These are phyloP conservation scores for Trichoderma endophyticum DNA, from an alignment of 2,329 filamentous ascomycete genomes.

Conservation along the genomic window DNA sequence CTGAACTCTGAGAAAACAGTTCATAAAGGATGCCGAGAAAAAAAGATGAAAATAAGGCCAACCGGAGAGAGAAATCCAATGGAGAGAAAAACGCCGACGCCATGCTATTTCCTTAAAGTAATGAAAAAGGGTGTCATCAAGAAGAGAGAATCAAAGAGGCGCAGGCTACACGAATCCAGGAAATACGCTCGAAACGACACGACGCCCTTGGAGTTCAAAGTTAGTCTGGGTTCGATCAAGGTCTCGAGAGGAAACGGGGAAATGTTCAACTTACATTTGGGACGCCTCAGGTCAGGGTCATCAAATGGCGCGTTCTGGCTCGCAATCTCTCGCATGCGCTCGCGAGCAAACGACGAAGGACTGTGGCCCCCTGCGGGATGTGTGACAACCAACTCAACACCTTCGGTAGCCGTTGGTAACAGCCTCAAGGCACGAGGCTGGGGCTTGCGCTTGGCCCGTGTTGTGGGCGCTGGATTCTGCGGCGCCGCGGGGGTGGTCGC, in stretches of 20 bases:
- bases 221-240: not conserved
- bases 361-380: slow-evolving; percentile 36
- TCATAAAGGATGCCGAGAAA: not conserved
- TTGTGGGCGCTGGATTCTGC: slow-evolving; percentile 21
- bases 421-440: slow-evolving; percentile 32
- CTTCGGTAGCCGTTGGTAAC: slow-evolving; percentile 39
- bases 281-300: slow-evolving; percentile 39
- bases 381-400: slow-evolving; percentile 30
- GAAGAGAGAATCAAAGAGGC: not conserved
- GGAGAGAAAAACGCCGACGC: slow-evolving; percentile 17
- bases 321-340: slow-evolving; percentile 44
- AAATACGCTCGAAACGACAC: slow-evolving; percentile 16
- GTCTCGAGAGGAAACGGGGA: not conserved
- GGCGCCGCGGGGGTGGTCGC: slow-evolving; percentile 16
- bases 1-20: not conserved
- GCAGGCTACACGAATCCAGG: slow-evolving; percentile 17
- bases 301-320: slow-evolving; percentile 43
- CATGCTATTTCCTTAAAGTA: slow-evolving; percentile 15
- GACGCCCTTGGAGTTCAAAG: slow-evolving; percentile 5
- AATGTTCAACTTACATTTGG: slow-evolving; percentile 36
- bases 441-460: slow-evolving; percentile 26
- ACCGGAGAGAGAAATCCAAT: not conserved
- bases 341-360: slow-evolving; percentile 43
- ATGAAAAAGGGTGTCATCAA: not conserved
- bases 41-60: not conserved